Evolutionary conservation across 2,329 filamentous ascomycete species (phyloP), one percentile per base, ranked within the genome.

Genomic region (Emergomyces pasteurianus): DNA sequence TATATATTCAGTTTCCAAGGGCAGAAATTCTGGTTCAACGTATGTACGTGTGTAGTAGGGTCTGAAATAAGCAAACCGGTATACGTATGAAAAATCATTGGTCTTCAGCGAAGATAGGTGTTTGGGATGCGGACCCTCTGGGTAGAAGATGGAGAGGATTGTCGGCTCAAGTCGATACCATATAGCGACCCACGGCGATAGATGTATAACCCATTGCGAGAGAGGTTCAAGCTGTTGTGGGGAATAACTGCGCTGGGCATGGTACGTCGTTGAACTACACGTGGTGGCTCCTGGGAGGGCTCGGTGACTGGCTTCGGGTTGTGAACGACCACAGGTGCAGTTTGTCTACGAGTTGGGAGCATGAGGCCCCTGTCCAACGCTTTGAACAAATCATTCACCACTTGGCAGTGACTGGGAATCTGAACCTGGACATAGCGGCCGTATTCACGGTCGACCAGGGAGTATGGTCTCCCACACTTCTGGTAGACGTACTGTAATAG

Each of bases 281-380:
- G 36, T 28, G 54, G 54, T 23, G 14, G 18, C 23, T 42, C 34
- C 14, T 23, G 34, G 3, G 2, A 10, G 53, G 34, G 7, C 16
- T 42, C 53, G 9, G 34, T 31, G 16, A 31, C 23, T 46, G 28
- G 46, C 26, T 43, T 31, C 16, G 59, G 34, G n/a, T 47, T 38
- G 46, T 62, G 55, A 43, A 63, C 46, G 52, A 63, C 53, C 1
- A 64, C 61, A 26, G 56, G 56, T 8, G 62, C 54, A 2, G 34
- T 53, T 26, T 3, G 56, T 55, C 34, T 60, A 56, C 28, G 59
- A 12, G 47, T 61, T 56, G 55, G 58, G 21, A 57, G 56, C 21
- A 61, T 49, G 26, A 79, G 64, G 6, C 77, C 77, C 14, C 72
- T 68, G 59, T 78, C 76, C 28, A 79, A 67, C 2, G 77, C 77